A percentile compares a stretch with the other conserved stretches of the same genome.
These are phyloP conservation scores for Iris macrosiphon DNA, from an alignment of 106 monocot species.

Conservation along the genomic window DNA sequence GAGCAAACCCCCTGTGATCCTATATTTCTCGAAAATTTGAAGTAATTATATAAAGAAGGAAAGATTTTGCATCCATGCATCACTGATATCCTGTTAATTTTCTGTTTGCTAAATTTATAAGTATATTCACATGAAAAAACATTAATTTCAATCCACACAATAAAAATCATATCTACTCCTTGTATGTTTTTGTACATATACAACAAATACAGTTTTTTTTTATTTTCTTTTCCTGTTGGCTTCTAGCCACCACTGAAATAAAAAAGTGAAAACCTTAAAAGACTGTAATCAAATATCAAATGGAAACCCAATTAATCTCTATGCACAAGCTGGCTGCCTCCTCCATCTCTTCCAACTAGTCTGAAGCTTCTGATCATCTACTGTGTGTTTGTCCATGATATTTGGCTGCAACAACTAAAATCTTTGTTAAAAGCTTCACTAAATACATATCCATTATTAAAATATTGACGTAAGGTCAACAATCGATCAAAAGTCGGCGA, in stretches of 20 bases:
- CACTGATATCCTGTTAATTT: too few species aligned
- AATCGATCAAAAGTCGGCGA: too few species aligned
- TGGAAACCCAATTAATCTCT: background rate
- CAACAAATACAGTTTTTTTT: too few species aligned
- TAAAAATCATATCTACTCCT: background rate
- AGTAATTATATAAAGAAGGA: too few species aligned
- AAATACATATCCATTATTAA: too few species aligned
- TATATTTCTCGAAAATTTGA: too few species aligned
- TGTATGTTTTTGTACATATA: conserved; percentile 3
- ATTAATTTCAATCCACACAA: background rate
- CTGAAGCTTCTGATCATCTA: background rate
- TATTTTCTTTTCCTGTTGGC: conserved; percentile 2
- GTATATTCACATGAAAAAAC: too few species aligned
- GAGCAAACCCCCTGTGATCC: too few species aligned
- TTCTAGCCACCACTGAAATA: conserved; percentile 1
- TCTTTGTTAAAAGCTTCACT: too few species aligned
- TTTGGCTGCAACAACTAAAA: conserved; percentile 1
- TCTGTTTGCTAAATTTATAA: too few species aligned
- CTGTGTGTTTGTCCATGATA: background rate
- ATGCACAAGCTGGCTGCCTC: background rate
- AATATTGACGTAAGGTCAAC: too few species aligned
- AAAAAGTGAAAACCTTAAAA: background rate
- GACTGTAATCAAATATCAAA: background rate
- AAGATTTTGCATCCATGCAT: too few species aligned
- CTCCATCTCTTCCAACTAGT: background rate